A percentile compares a stretch with the other conserved stretches of the same genome.
Evolutionary conservation across 305 asterid species (phyloP).

Genomic region (Plantago rigida): DNA sequence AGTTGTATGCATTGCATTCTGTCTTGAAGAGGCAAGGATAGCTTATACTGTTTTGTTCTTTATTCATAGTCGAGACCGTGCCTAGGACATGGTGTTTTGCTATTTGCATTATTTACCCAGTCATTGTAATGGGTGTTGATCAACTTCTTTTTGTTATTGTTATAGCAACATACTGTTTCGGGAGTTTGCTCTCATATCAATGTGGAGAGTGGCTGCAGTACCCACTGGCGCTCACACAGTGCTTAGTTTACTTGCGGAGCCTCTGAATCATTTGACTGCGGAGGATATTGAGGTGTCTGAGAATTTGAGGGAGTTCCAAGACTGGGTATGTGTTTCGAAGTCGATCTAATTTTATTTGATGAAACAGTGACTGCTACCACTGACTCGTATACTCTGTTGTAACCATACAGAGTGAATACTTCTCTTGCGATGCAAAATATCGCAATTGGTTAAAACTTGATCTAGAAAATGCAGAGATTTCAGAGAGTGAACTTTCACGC

Average conservation of each 20-base stretch:
- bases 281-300: constrained; percentile 57
- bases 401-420: constrained; percentile 72
- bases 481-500: constrained; percentile 53
- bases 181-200: constrained; percentile 89
- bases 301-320: constrained; percentile 80
- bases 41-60: too few species aligned
- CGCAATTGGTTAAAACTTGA: constrained; percentile 84
- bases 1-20: too few species aligned
- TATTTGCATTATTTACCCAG: neutral
- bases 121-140: neutral
- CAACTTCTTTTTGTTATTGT: neutral
- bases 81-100: too few species aligned
- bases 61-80: too few species aligned
- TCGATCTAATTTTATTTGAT: constrained; percentile 20
- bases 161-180: constrained; percentile 83
- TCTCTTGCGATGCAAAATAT: constrained; percentile 87
- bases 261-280: constrained; percentile 61
- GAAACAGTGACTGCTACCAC: constrained; percentile 19
- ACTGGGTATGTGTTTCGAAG: constrained; percentile 63
- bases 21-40: too few species aligned
- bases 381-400: constrained; percentile 25
- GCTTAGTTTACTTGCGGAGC: constrained; percentile 95
- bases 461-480: constrained; percentile 60
- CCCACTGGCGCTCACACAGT: constrained; percentile 92
- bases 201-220: constrained; percentile 95